A percentile compares a stretch with the other conserved stretches of the same genome.
Evolutionary conservation across 495 filamentous ascomycete species (phyloP).

Genomic region (Penicillium parvum): DNA sequence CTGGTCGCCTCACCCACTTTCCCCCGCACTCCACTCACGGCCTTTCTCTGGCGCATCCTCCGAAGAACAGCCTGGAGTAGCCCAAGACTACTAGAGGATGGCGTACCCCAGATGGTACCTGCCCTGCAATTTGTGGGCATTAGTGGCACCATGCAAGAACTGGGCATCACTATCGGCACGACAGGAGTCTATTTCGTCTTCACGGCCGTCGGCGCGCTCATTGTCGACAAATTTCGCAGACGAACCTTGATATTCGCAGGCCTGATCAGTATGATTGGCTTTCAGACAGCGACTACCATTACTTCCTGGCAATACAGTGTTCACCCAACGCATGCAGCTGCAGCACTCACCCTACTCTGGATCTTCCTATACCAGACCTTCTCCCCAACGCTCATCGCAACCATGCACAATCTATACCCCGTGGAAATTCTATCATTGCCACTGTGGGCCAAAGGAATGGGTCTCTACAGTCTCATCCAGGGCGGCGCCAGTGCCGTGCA

Average conservation of each 20-base stretch:
- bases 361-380: constrained; percentile 42
- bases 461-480: constrained; percentile 38
- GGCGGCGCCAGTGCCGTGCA: constrained; percentile 35
- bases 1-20: no score
- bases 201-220: constrained; percentile 31
- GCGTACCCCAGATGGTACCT: constrained; percentile 28
- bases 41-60: no score
- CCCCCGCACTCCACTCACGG: no score
- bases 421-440: constrained; percentile 35
- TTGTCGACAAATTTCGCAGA: constrained; percentile 36
- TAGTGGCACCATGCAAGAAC: constrained; percentile 21
- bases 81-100: no score
- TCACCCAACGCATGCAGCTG: constrained; percentile 17
- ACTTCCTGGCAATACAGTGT: constrained; percentile 37
- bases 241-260: constrained; percentile 36
- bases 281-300: constrained; percentile 37
- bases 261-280: constrained; percentile 33
- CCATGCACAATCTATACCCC: constrained; percentile 44
- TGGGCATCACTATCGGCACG: constrained; percentile 36
- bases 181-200: constrained; percentile 40
- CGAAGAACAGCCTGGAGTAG: no score
- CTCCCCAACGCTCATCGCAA: constrained; percentile 35
- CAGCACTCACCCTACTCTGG: constrained; percentile 35
- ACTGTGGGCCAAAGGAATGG: constrained; percentile 43
- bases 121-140: constrained; percentile 35